Evolutionary conservation across 2,329 filamentous ascomycete genomes (phyloP), one percentile per base, ranked within the genome.

Genomic region (Macrophomina pseudophaseolina): DNA sequence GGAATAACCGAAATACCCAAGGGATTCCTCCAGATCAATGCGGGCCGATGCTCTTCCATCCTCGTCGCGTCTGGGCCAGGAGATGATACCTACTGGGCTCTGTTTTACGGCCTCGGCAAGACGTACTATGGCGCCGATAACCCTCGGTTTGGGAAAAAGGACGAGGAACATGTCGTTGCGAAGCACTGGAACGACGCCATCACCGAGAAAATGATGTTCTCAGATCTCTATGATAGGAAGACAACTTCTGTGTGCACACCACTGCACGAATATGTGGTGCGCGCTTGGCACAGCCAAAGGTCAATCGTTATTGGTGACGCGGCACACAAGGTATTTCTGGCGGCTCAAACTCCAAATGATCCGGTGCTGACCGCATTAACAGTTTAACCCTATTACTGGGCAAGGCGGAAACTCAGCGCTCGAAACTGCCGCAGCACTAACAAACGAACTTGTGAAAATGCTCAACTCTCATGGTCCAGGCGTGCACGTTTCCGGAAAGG

Each of bases 241-340:
- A 66, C 35, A 5, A 68, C 60, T 7, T 72, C 56, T 28, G 72
- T 66, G 40, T 69, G 75, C 28, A 69, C 77, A 4, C 69, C 71
- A 58, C 46, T 80, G n/a, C 74, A 79, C 58, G 79, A 81, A 68
- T 77, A 76, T 44, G 73, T 80, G 1, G 74, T 80, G 11, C 68
- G 75, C 7, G 72, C 74, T 38, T 82, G 80, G 77, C 74, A 79
- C 58, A 80, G 74, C 42, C 72, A 74, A 14, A 71, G 81, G 14
- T 75, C 80, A 3, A 72, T 82, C 1, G 70, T 75, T 1, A 74
- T 83, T 7, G 81, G 80, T 0, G 81, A 83, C 68, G 73, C 80
- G 0, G 78, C 74, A 4, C 80, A 83, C 67, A 83, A 82, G 74
- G 78, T 76, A 70, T 23, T 23, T 23, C 23, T 23, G 23, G 23